These are phyloP conservation scores for Xerocomellus dryophilus DNA, from an alignment of 768 basidiomycete genomes.

Conservation along the genomic window DNA sequence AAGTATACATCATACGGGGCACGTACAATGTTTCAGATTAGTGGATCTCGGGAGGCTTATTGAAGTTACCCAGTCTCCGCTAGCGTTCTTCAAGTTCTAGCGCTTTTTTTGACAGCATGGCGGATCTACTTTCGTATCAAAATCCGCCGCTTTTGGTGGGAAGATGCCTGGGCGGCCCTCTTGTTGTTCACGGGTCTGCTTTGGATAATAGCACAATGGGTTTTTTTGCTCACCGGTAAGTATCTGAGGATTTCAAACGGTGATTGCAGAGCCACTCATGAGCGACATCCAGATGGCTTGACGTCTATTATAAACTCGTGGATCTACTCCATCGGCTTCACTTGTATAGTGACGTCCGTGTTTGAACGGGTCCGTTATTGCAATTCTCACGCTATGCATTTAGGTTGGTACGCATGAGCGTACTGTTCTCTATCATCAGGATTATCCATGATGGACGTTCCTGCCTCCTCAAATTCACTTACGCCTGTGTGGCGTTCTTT, in stretches of 20 bases:
- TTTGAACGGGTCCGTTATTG: background rate
- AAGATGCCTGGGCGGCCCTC: conserved; percentile 16
- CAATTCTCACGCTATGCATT: background rate
- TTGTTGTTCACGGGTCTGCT: conserved; percentile 9
- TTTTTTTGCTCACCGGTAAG: conserved; percentile 6
- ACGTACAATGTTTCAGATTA: background rate
- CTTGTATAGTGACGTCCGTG: conserved; percentile 7
- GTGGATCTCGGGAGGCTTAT: background rate
- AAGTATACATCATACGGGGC: conserved; percentile 5
- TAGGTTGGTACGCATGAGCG: conserved; percentile 19
- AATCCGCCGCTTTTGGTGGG: conserved; percentile 19
- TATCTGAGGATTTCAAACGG: background rate
- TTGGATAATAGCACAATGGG: conserved; percentile 15
- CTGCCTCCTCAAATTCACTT: conserved; percentile 8
- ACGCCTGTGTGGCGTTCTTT: conserved; percentile 7
- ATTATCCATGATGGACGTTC: conserved; percentile 5
- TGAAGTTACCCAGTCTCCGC: conserved; percentile 4
- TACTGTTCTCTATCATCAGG: conserved; percentile 21
- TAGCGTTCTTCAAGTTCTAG: conserved; percentile 11
- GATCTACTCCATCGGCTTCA: conserved; percentile 13
- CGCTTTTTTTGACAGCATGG: conserved; percentile 17
- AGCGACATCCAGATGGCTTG: conserved; percentile 1
- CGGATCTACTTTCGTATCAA: conserved; percentile 18
- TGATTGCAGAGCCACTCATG: background rate
- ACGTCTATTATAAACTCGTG: conserved; percentile 7